Evolutionary conservation across 2,329 filamentous ascomycete species (phyloP).

Genomic region (Colletotrichum tropicicola): DNA sequence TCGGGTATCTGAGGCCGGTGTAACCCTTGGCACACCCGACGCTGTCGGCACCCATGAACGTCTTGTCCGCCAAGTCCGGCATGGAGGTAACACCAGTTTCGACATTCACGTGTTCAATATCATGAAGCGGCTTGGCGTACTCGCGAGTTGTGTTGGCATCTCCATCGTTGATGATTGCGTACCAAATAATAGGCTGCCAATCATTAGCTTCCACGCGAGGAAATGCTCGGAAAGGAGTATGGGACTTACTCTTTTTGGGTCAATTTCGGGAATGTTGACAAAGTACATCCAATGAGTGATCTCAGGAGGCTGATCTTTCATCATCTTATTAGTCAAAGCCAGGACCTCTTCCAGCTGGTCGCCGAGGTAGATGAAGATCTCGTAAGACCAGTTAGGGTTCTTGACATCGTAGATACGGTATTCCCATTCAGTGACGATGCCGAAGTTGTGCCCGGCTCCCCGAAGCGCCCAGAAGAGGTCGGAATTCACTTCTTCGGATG

Average conservation of each 20-base stretch:
- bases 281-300: conserved; percentile 42
- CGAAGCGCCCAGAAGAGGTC: conserved; percentile 59
- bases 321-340: conserved; percentile 43
- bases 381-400: conserved; percentile 33
- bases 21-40: conserved; percentile 51
- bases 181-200: conserved; percentile 47
- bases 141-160: conserved; percentile 42
- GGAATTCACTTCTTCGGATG: conserved; percentile 34
- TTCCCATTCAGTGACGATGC: conserved; percentile 54
- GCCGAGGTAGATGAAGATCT: conserved; percentile 35
- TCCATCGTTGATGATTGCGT: conserved; percentile 51
- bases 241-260: conserved; percentile 41
- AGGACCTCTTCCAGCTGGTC: conserved; percentile 41
- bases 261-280: conserved; percentile 40
- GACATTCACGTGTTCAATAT: conserved; percentile 45
- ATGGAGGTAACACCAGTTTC: conserved; percentile 45
- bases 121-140: conserved; percentile 51
- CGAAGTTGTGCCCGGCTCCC: conserved; percentile 61
- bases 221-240: conserved; percentile 6
- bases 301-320: conserved; percentile 36
- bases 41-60: conserved; percentile 44
- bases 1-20: conserved; percentile 51
- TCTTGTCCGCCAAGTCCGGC: conserved; percentile 50
- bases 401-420: conserved; percentile 38
- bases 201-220: neutral